Evolutionary conservation across 495 filamentous ascomycete species (phyloP), one percentile per base, ranked within the genome.

Genomic region (Xylaria venustula): DNA sequence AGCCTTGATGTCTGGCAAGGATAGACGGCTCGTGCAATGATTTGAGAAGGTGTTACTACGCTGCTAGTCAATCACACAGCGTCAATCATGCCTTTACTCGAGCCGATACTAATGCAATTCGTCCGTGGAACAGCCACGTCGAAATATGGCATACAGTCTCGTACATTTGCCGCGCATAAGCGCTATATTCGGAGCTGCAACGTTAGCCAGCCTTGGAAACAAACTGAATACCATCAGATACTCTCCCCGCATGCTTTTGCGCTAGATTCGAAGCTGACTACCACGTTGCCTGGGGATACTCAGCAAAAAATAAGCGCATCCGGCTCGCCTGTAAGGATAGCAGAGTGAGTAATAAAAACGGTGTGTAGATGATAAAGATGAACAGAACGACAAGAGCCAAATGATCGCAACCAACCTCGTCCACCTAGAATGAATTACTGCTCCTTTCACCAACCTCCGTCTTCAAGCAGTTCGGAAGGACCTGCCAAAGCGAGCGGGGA

Each of bases 271-370:
- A 5, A 34, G 30, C 30, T n/a, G n/a, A n/a, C 30, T 34, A 34
- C 36, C 57, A 60, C 57, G 47, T 52, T 52, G 51, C 30, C 47
- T 19, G 48, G 25, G 46, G 48, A 32, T 58, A 28, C 57, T 36
- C 36, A 14, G 12, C 8, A 48, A 22, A 7, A 41, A 34, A 12
- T 30, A 42, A 14, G 11, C 20, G 12, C 23, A 3, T 34, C 17
- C 22, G 30, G n/a, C 53, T 15, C 49, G 37, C 25, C 37, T 22
- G 40, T n/a, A 45, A 30, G 34, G n/a, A 44, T 44, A 47, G 22
- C 11, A 14, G 30, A 34, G 30, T 5, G 11, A 11, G 30, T 5
- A 34, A 34, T 14, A 12, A 58, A n/a, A 22, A 48, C 23, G 32
- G 32, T 49, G 54, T 48, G 54, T 58, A 49, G 28, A 17, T 14